A percentile compares a stretch with the other conserved stretches of the same genome.
phyloP scores from a whole-genome alignment of 345 rosid species.

The Syzygium aromaticum region DNA sequence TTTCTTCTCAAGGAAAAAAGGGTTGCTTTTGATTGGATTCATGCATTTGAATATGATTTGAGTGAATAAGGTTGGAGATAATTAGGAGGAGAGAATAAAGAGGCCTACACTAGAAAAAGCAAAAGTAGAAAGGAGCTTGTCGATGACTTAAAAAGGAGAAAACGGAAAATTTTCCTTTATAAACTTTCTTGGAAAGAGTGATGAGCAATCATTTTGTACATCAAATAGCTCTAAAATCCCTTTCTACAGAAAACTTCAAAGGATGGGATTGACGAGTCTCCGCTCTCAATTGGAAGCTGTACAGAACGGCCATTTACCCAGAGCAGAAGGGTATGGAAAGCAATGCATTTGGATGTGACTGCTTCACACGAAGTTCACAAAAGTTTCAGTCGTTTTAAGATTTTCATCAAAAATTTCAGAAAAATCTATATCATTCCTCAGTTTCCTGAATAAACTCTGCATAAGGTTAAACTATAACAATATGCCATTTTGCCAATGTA shows the following conservation, averaged over 20 bases:
- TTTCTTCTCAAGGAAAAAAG: background rate
- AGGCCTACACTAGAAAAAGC: background rate
- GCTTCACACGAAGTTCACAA: background rate
- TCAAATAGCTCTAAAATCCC: background rate
- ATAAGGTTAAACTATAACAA: background rate
- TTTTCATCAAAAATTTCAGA: background rate
- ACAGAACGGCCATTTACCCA: background rate
- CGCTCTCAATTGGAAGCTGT: background rate
- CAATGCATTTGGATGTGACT: background rate
- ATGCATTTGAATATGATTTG: background rate
- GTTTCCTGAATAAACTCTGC: background rate
- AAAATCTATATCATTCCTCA: background rate
- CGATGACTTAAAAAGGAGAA: background rate
- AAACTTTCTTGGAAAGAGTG: slow-evolving; percentile 2
- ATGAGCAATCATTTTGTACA: background rate
- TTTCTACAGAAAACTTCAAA: background rate
- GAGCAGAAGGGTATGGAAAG: background rate
- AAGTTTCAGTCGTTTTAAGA: background rate
- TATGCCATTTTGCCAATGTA: background rate
- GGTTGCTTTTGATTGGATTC: background rate
- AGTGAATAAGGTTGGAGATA: background rate
- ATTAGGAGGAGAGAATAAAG: background rate
- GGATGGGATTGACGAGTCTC: background rate
- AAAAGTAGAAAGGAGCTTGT: background rate
- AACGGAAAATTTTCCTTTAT: background rate